phyloP scores from a whole-genome alignment of 2,329 filamentous ascomycete genomes.

The Magnaporthiopsis rhizophila region DNA sequence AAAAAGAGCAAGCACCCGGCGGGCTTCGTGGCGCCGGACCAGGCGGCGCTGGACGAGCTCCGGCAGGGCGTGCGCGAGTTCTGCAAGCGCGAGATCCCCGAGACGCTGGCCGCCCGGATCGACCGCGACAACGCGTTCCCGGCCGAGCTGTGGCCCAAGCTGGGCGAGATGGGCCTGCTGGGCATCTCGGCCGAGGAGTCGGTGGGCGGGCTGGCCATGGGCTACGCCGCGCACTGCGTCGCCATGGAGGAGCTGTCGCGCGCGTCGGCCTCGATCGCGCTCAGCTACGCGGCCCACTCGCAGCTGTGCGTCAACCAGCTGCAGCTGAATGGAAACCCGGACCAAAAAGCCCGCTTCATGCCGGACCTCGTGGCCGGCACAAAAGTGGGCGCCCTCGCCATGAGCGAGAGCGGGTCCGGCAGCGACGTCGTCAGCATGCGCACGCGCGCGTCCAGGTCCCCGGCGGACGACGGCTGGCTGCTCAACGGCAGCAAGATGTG shows the following conservation, averaged over 20 bases:
- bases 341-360: constrained; percentile 75
- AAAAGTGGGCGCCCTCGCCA: constrained; percentile 79
- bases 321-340: constrained; percentile 72
- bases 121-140: constrained; percentile 86
- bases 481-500: constrained; percentile 96
- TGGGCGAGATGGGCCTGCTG: constrained; percentile 84
- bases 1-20: constrained; percentile 40
- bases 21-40: constrained; percentile 60
- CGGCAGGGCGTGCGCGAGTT: constrained; percentile 85
- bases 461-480: constrained; percentile 76
- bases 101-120: constrained; percentile 73
- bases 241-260: constrained; percentile 93
- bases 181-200: constrained; percentile 92
- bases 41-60: constrained; percentile 69
- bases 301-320: constrained; percentile 97
- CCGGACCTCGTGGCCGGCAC: constrained; percentile 74
- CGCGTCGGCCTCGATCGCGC: constrained; percentile 73
- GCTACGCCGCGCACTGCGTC: constrained; percentile 92
- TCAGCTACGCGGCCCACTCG: constrained; percentile 92
- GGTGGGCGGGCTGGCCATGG: constrained; percentile 82
- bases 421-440: constrained; percentile 96
- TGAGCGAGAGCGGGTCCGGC: constrained; percentile 87
- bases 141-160: constrained; percentile 82
- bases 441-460: constrained; percentile 65
- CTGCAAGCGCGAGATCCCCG: constrained; percentile 75